Conservation (phyloP, 2,329 filamentous ascomycete genomes). For the Dothideomycetidae sp. region DNA sequence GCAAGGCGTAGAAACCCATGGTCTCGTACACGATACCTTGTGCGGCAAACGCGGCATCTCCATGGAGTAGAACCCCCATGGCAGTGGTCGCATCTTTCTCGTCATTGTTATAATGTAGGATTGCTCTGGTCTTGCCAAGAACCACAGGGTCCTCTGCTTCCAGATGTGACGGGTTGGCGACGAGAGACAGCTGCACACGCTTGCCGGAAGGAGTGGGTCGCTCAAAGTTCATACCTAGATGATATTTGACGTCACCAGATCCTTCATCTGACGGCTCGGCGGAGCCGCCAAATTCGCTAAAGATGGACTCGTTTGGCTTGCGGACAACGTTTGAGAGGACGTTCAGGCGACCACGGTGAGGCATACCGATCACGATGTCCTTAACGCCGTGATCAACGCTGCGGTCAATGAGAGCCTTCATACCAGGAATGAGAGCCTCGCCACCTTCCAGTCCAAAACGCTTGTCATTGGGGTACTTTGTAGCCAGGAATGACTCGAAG, state of each 20-base stretch:
- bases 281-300: conserved; percentile 90
- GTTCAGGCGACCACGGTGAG: conserved; percentile 94
- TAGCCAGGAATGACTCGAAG: conserved; percentile 89
- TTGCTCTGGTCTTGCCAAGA: conserved; percentile 90
- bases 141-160: conserved; percentile 98
- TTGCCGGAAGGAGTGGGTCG: conserved; percentile 95
- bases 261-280: conserved; percentile 83
- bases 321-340: conserved; percentile 96
- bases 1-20: conserved; percentile 90
- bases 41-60: conserved; percentile 90
- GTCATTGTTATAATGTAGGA: conserved; percentile 98
- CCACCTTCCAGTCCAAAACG: conserved; percentile 96
- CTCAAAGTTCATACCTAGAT: conserved; percentile 99
- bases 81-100: conserved; percentile 77
- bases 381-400: conserved; percentile 98
- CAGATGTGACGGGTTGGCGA: conserved; percentile 95
- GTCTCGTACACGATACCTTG: conserved; percentile 98
- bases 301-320: conserved; percentile 99
- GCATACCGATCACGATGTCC: conserved; percentile 99
- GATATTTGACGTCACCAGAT: conserved; percentile 98
- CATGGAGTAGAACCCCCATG: conserved; percentile 92
- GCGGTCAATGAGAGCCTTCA: conserved; percentile 97
- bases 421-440: conserved; percentile 90
- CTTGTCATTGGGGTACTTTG: conserved; percentile 99
- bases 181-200: conserved; percentile 95